phyloP scores from a whole-genome alignment of 164 flowering plant species.

The Malania oleifera region DNA sequence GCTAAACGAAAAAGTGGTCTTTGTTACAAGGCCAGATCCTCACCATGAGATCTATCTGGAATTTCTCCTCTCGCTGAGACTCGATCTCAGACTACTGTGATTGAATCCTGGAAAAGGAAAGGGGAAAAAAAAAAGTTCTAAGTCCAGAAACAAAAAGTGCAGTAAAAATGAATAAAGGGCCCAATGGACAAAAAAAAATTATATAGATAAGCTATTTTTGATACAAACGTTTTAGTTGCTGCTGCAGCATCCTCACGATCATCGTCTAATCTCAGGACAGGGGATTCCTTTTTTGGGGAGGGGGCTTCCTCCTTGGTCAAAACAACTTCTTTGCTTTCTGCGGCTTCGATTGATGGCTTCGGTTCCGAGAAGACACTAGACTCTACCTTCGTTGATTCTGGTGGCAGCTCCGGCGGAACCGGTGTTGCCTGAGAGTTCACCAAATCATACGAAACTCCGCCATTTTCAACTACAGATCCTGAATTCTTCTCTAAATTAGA shows the following conservation, averaged over 20 bases:
- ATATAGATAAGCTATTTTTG: background rate
- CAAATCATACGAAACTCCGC: conserved; percentile 27
- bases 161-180: background rate
- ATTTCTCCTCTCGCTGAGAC: conserved; percentile 53
- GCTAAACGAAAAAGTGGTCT: background rate
- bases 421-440: conserved; percentile 20
- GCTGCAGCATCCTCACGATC: conserved; percentile 22
- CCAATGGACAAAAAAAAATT: background rate
- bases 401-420: conserved; percentile 14
- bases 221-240: conserved; percentile 41
- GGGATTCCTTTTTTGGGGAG: conserved; percentile 42
- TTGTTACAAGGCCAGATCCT: conserved; percentile 7
- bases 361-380: conserved; percentile 23
- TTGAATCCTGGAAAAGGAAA: conserved; percentile 30
- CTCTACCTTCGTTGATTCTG: conserved; percentile 32
- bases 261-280: conserved; percentile 27
- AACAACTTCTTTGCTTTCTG: conserved; percentile 21
- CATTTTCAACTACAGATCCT: conserved; percentile 42
- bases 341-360: conserved; percentile 29
- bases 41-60: conserved; percentile 95
- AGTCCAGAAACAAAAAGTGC: background rate
- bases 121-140: background rate
- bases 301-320: conserved; percentile 24
- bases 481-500: conserved; percentile 40
- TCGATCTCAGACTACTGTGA: conserved; percentile 30